Conservation (phyloP, 768 basidiomycete species). For the Boletus tylopilopsis region DNA sequence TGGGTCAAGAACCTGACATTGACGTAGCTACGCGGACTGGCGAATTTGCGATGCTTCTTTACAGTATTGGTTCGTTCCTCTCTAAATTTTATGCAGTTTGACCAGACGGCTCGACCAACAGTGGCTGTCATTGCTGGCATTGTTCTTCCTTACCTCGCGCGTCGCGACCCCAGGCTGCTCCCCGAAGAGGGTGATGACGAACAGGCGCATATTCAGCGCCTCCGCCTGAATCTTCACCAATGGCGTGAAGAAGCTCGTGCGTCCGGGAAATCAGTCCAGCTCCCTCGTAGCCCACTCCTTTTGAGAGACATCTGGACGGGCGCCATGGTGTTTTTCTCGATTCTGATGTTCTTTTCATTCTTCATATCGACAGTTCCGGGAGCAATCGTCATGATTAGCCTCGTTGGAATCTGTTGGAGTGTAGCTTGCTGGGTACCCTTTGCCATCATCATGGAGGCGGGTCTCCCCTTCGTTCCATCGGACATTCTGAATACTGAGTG, state of each 20-base stretch:
- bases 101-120: conserved; percentile 27
- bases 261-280: conserved; percentile 65
- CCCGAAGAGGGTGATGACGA: conserved; percentile 64
- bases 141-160: conserved; percentile 75
- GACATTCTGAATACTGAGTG: neutral
- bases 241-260: conserved; percentile 86
- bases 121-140: conserved; percentile 85
- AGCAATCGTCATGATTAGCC: conserved; percentile 78
- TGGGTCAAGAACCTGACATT: conserved; percentile 66
- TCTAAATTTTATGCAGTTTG: neutral
- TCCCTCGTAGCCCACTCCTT: conserved; percentile 89
- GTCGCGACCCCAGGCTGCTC: conserved; percentile 77
- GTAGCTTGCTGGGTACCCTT: conserved; percentile 99
- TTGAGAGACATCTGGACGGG: conserved; percentile 93
- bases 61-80: conserved; percentile 66
- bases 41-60: conserved; percentile 84
- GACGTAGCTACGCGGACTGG: conserved; percentile 85
- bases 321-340: conserved; percentile 74
- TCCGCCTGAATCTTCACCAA: conserved; percentile 65
- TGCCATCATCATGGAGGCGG: conserved; percentile 94
- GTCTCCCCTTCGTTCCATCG: conserved; percentile 40
- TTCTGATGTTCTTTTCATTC: conserved; percentile 81
- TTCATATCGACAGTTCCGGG: conserved; percentile 73
- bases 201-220: conserved; percentile 67
- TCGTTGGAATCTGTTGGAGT: conserved; percentile 94